Conservation (phyloP, 306 rosid genomes). For the Luffa acutangula region DNA sequence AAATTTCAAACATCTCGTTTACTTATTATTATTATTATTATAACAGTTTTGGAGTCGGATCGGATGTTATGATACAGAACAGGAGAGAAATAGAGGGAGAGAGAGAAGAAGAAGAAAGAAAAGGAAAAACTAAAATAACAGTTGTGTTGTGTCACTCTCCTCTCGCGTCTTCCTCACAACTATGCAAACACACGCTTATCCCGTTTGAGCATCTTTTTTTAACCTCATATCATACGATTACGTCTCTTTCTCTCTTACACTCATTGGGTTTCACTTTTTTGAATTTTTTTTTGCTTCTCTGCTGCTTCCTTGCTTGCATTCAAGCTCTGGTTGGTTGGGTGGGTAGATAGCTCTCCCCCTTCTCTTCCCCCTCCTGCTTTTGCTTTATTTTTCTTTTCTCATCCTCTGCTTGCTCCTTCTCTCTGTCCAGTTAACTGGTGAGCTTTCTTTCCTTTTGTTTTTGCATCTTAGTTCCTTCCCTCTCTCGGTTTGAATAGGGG, state of each 20-base stretch:
- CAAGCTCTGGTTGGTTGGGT: slow-evolving; percentile 28
- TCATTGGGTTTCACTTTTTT: slow-evolving; percentile 21
- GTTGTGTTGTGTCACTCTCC: neutral
- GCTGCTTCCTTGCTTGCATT: slow-evolving; percentile 23
- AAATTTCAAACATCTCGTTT: neutral
- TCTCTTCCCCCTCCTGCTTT: slow-evolving; percentile 13
- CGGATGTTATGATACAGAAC: neutral
- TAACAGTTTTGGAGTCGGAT: neutral
- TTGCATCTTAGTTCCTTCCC: slow-evolving; percentile 33
- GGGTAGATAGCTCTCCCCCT: slow-evolving; percentile 24
- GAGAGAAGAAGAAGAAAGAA: neutral
- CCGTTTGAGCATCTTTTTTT: slow-evolving; percentile 12
- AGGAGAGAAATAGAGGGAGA: neutral
- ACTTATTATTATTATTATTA: neutral
- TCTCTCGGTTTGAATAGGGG: slow-evolving; percentile 20
- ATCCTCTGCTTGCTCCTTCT: slow-evolving; percentile 23
- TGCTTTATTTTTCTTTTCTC: slow-evolving; percentile 10
- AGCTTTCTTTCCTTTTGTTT: neutral
- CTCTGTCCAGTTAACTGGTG: slow-evolving; percentile 48
- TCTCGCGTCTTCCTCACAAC: slow-evolving; percentile 8
- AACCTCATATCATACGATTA: slow-evolving; percentile 2
- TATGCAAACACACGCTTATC: neutral
- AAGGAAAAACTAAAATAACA: neutral
- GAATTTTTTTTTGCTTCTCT: slow-evolving; percentile 10
- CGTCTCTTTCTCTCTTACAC: slow-evolving; percentile 3